Evolutionary conservation across 108 stramenopile genomes (phyloP).

Genomic region (Fistulifera pelliculosa): DNA sequence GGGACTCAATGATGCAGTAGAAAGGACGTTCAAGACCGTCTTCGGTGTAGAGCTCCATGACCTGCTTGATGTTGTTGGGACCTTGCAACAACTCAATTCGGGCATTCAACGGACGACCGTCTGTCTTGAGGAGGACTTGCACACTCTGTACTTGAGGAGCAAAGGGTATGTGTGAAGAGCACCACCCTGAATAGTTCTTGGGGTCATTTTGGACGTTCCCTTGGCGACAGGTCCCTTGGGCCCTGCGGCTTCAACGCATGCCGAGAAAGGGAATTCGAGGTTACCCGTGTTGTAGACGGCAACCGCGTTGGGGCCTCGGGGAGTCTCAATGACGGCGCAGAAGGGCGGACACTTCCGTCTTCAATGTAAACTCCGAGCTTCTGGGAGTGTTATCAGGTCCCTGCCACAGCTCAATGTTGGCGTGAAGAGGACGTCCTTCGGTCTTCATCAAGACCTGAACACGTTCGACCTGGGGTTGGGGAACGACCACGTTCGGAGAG

Average conservation of each 20-base stretch:
- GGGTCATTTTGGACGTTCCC: slow-evolving; percentile 8
- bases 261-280: slow-evolving; percentile 68
- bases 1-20: slow-evolving; percentile 71
- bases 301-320: slow-evolving; percentile 66
- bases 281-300: slow-evolving; percentile 70
- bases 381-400: slow-evolving; percentile 72
- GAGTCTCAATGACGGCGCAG: slow-evolving; percentile 62
- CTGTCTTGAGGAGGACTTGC: slow-evolving; percentile 57
- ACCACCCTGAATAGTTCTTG: slow-evolving; percentile 63
- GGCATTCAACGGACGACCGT: slow-evolving; percentile 78
- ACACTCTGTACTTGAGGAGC: slow-evolving; percentile 57
- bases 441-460: slow-evolving; percentile 62
- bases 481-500: slow-evolving; percentile 65
- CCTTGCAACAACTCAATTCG: slow-evolving; percentile 76
- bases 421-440: slow-evolving; percentile 69
- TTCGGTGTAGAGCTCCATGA: slow-evolving; percentile 78
- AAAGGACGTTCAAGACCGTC: slow-evolving; percentile 77
- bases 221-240: slow-evolving; percentile 3
- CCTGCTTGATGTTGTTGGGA: slow-evolving; percentile 85
- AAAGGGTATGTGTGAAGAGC: slow-evolving; percentile 70
- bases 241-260: slow-evolving; percentile 40
- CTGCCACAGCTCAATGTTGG: slow-evolving; percentile 65
- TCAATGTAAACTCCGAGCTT: slow-evolving; percentile 77
- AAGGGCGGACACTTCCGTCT: slow-evolving; percentile 67
- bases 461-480: slow-evolving; percentile 37